Evolutionary conservation across 257 asterid genomes (phyloP).

Genomic region (Catharanthus roseus): DNA sequence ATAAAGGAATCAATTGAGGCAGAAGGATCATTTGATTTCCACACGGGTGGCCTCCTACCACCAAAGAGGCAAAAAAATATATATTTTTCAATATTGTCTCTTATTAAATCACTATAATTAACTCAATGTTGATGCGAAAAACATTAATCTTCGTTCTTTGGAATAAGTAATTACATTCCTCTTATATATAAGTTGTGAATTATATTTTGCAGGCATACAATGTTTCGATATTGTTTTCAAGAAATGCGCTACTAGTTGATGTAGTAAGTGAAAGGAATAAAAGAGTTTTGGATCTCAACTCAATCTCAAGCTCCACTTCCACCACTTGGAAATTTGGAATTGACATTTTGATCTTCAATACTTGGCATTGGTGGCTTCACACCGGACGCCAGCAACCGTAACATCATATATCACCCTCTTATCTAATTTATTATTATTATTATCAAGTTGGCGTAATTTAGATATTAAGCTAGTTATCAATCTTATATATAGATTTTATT

Average conservation of each 20-base stretch:
- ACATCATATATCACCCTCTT: too few relatives aligned
- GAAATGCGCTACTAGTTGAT: slow-evolving; percentile 51
- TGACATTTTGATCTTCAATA: slow-evolving; percentile 55
- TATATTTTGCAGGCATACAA: slow-evolving; percentile 36
- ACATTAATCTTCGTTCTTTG: neutral
- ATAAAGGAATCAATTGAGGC: too few relatives aligned
- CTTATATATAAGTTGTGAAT: neutral
- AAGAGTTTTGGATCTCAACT: slow-evolving; percentile 42
- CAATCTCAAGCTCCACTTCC: slow-evolving; percentile 31
- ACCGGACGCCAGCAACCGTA: slow-evolving; percentile 52
- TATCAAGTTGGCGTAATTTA: too few relatives aligned
- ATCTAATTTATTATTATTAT: too few relatives aligned
- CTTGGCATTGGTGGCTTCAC: slow-evolving; percentile 78
- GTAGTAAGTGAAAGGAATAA: slow-evolving; percentile 27
- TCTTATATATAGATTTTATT: too few relatives aligned
- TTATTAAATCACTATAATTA: too few relatives aligned
- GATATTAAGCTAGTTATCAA: too few relatives aligned
- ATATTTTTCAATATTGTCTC: too few relatives aligned
- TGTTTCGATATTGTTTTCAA: slow-evolving; percentile 28
- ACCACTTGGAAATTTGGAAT: slow-evolving; percentile 44
- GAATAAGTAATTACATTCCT: neutral
- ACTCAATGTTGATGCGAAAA: too few relatives aligned
- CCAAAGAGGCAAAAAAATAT: too few relatives aligned
- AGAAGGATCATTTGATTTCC: too few relatives aligned
- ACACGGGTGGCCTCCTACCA: too few relatives aligned